Conservation (phyloP, 2,329 filamentous ascomycete species). For the Teratosphaeria gauchensis region DNA sequence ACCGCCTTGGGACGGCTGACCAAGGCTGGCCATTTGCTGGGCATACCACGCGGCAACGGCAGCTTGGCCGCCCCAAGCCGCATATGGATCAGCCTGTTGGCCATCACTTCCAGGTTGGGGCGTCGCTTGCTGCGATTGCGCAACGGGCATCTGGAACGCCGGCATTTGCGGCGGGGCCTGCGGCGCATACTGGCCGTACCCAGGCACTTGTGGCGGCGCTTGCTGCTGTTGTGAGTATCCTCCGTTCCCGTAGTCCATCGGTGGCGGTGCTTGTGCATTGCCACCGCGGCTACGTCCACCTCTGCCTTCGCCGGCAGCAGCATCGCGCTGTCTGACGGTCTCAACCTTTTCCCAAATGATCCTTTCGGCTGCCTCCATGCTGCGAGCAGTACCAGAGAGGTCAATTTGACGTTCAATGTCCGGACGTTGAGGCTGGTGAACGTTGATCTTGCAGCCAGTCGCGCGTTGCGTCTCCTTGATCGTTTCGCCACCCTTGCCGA, state of each 20-base stretch:
- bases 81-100: conserved; percentile 10
- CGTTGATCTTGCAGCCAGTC: conserved; percentile 91
- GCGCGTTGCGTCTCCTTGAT: conserved; percentile 87
- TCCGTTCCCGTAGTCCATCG: conserved; percentile 7
- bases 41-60: conserved; percentile 17
- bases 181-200: conserved; percentile 22
- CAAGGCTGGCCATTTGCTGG: conserved; percentile 18
- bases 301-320: conserved; percentile 18
- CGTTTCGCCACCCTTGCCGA: conserved; percentile 84
- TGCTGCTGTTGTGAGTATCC: conserved; percentile 40
- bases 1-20: conserved; percentile 27
- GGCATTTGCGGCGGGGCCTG: conserved; percentile 22
- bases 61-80: conserved; percentile 12
- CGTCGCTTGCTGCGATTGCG: conserved; percentile 8
- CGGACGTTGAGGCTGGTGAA: conserved; percentile 68
- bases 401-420: conserved; percentile 81
- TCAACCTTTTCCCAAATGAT: conserved; percentile 90
- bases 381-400: conserved; percentile 65
- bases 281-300: conserved; percentile 1
- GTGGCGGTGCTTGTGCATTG: not conserved
- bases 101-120: conserved; percentile 10
- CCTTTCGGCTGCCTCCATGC: conserved; percentile 70
- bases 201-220: conserved; percentile 21
- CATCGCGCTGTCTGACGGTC: conserved; percentile 55
- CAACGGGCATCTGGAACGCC: conserved; percentile 23